Base-by-base conservation (phyloP, 306 rosid species). In the Corylus heterophylla region DNA sequence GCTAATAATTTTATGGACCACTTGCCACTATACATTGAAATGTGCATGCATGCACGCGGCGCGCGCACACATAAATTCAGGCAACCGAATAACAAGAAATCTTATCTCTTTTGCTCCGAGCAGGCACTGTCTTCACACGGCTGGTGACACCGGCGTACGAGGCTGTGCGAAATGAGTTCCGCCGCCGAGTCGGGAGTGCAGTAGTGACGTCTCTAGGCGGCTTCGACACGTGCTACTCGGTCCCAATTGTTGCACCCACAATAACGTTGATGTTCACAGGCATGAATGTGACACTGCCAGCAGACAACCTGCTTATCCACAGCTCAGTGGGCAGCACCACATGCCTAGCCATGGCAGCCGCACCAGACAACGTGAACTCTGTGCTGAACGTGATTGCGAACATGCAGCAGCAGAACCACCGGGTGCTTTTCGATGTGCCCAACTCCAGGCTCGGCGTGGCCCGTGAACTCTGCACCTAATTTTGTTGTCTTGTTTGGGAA, bases 351-450 rank as follows among this genome's bases (percentile, higher is more conserved):
- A 86, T 96, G 90, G 98, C 99, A 0, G 81, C 92, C 1, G 92
- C 99, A 0, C 98, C 99, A 0, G 88, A 87, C 61, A 95, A 95
- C 7, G 92, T 95, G 68, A 95, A 92, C 88, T 95, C 98, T 0
- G 99, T 91, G 69, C 83, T 95, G 7, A 96, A 93, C 22, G 98
- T 96, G 70, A 93, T 96, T 5, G 99, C 99, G 71, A 96, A 86
- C 76, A 85, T 96, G 96, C 99, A 96, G 76, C 99, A 96, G 51
- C 98, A 93, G 50, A 96, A 96, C 84, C 99, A 93, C 74, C 94
- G 99, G 37, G 78, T 91, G 20, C 87, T 96, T 48, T 91, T 70
- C 49, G 99, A 96, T 17, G 73, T 91, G 20, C 99, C 99, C 44
- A 96, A 96, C 73, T 89, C 96, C 0, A 89, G 98, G 70, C 78